Evolutionary conservation across 148 eudicot species (phyloP).

Genomic region (Polygonum aviculare): DNA sequence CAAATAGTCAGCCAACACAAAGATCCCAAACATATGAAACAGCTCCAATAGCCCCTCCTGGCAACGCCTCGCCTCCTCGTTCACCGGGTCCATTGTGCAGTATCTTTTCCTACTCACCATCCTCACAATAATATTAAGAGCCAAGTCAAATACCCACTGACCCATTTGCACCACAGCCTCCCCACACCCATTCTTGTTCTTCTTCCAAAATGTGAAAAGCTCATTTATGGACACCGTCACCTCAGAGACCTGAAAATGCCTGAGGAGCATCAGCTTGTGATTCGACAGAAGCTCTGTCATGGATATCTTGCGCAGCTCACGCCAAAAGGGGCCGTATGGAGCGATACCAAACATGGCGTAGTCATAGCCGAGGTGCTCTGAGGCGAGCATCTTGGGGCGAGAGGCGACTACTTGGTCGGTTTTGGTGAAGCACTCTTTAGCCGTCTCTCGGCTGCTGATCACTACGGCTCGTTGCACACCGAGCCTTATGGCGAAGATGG

Average conservation of each 20-base stretch:
- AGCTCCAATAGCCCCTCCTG: constrained; percentile 8
- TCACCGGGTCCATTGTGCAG: neutral
- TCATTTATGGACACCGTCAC: neutral
- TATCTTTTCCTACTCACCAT: constrained; percentile 5
- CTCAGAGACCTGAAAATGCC: constrained; percentile 2
- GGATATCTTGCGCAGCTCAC: constrained; percentile 5
- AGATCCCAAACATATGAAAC: constrained; percentile 10
- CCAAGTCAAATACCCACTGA: neutral
- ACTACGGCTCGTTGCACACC: constrained; percentile 7
- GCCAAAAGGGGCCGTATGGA: constrained; percentile 11
- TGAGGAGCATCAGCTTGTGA: constrained; percentile 7
- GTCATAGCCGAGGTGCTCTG: neutral
- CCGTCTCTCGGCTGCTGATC: constrained; percentile 6
- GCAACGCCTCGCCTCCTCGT: constrained; percentile 12
- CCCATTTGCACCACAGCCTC: neutral
- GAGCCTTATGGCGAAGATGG: constrained; percentile 12
- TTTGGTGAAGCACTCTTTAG: constrained; percentile 10
- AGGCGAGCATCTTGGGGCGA: constrained; percentile 5
- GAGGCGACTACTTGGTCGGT: neutral
- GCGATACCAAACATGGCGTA: constrained; percentile 5
- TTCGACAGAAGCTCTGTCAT: constrained; percentile 1
- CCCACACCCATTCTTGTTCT: neutral
- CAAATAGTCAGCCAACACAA: neutral
- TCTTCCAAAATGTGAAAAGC: neutral
- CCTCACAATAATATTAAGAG: neutral